Conservation (phyloP, 306 rosid genomes). For the Fragaria nilgerrensis region DNA sequence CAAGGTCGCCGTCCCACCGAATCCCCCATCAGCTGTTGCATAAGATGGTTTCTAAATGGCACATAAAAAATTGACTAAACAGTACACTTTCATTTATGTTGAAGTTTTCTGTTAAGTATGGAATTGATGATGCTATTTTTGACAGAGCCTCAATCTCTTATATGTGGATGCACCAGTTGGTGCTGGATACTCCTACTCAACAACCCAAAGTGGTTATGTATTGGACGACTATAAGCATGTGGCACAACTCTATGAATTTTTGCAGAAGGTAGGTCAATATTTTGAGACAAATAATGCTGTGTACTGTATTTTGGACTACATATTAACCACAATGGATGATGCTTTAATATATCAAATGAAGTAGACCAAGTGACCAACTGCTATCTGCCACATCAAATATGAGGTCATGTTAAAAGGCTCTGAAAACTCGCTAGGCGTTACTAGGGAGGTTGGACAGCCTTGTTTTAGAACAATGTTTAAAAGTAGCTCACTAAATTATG, state of each 20-base stretch:
- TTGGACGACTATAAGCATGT: constrained; percentile 10
- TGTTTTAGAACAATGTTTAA: no score
- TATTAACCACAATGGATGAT: neutral
- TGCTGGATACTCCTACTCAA: constrained; percentile 24
- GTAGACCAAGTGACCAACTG: neutral
- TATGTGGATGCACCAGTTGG: constrained; percentile 27
- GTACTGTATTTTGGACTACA: neutral
- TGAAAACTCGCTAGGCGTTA: no score
- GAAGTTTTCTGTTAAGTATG: no score
- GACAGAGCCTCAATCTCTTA: constrained; percentile 12
- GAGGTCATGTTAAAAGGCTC: no score
- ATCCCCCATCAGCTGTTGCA: neutral
- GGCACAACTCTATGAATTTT: constrained; percentile 20
- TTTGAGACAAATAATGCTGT: neutral
- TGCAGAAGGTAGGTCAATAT: neutral
- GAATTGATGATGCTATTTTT: neutral
- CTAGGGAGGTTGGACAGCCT: no score
- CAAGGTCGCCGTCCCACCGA: no score
- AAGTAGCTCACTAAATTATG: neutral
- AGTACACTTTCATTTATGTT: no score
- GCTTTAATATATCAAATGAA: no score
- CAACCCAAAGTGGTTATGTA: neutral
- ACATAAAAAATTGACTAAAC: no score
- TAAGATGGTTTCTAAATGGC: no score
- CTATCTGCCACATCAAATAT: no score